phyloP scores from a whole-genome alignment of 2,329 filamentous ascomycete species.

The Talaromyces sp. region DNA sequence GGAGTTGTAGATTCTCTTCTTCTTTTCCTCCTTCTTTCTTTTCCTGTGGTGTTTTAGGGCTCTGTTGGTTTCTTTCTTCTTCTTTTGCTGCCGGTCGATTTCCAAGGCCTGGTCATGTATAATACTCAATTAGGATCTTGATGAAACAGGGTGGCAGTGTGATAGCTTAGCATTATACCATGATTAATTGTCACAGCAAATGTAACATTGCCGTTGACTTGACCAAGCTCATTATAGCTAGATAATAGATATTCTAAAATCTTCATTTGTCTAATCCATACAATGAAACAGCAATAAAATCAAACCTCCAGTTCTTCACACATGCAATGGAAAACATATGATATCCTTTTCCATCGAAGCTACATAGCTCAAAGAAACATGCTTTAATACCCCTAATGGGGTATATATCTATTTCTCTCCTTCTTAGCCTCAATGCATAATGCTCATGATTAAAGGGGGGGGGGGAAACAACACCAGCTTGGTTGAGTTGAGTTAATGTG shows the following conservation, averaged over 20 bases:
- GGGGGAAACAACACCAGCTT: neutral
- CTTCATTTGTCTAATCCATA: constrained; percentile 4
- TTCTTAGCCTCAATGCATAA: neutral
- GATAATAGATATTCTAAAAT: neutral
- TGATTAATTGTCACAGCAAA: too few species aligned
- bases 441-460: neutral
- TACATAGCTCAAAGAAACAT: neutral
- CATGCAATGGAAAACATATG: neutral
- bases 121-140: too few species aligned
- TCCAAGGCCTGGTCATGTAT: neutral
- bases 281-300: neutral
- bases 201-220: too few species aligned
- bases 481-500: too few species aligned
- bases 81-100: neutral
- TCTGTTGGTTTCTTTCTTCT: neutral
- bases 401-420: neutral
- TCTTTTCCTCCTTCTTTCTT: constrained; percentile 17
- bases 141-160: too few species aligned
- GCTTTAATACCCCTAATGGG: too few species aligned
- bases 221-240: too few species aligned
- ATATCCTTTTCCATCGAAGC: neutral
- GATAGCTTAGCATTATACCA: too few species aligned
- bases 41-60: neutral
- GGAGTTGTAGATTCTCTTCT: constrained; percentile 19
- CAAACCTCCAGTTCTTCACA: neutral